phyloP scores from a whole-genome alignment of 2,329 filamentous ascomycete species.

The Aschersonia sp. region DNA sequence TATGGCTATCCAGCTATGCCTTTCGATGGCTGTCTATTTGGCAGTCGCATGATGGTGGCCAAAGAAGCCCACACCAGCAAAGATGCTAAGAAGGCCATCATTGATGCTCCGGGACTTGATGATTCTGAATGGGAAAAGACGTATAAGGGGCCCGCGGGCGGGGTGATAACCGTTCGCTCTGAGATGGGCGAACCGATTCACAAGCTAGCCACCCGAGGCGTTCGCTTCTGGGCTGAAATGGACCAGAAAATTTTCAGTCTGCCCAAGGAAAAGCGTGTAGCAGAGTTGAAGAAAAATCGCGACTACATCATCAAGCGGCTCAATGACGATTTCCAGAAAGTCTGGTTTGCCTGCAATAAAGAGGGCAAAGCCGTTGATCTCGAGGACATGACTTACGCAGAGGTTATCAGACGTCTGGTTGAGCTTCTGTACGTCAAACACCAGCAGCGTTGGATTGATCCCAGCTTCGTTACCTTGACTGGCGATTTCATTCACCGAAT shows the following conservation, averaged over 20 bases:
- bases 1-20: constrained; percentile 88
- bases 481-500: constrained; percentile 94
- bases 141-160: constrained; percentile 81
- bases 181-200: constrained; percentile 99
- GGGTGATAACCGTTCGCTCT: constrained; percentile 89
- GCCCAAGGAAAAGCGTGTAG: constrained; percentile 84
- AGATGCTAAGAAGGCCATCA: constrained; percentile 80
- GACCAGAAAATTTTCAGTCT: constrained; percentile 95
- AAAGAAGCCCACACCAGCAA: constrained; percentile 84
- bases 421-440: constrained; percentile 87
- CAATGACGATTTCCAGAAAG: constrained; percentile 93
- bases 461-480: constrained; percentile 66
- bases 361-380: constrained; percentile 70
- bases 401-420: constrained; percentile 76
- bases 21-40: constrained; percentile 82
- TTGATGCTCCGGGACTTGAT: constrained; percentile 68
- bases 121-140: constrained; percentile 84
- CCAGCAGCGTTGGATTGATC: constrained; percentile 82
- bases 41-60: constrained; percentile 87
- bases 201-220: constrained; percentile 93
- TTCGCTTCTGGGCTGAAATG: constrained; percentile 97
- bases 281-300: constrained; percentile 76
- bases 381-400: constrained; percentile 90
- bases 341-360: constrained; percentile 86
- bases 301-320: constrained; percentile 91